A percentile compares a stretch with the other conserved stretches of the same genome.
Conservation (phyloP, 192 early-diverging fungal genomes). For the Rhizophlyctis rosea region DNA sequence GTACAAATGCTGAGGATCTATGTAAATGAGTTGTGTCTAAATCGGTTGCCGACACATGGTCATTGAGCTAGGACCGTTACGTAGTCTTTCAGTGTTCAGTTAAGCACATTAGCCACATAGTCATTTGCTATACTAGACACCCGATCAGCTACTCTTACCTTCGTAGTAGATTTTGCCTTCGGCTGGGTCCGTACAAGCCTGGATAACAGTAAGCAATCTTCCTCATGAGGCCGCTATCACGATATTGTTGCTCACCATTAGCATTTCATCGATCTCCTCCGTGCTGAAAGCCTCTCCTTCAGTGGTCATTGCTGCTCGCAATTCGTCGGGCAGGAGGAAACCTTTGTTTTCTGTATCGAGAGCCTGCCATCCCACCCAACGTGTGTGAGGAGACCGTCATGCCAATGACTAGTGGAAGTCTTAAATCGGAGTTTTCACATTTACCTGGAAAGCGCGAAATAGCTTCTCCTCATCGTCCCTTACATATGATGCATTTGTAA, state of each 20-base stretch:
- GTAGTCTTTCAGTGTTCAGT: slow-evolving; percentile 19
- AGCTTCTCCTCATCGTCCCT: slow-evolving; percentile 49
- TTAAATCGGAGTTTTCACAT: not conserved
- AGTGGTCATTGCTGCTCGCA: slow-evolving; percentile 32
- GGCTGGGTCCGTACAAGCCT: slow-evolving; percentile 55
- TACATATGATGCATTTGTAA: slow-evolving; percentile 17
- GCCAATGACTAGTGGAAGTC: no score
- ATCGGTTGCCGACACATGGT: no score
- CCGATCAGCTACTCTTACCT: no score
- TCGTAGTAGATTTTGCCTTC: slow-evolving; percentile 54
- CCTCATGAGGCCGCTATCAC: not conserved
- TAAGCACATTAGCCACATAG: not conserved
- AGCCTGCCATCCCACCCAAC: slow-evolving; percentile 30
- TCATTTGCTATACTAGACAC: not conserved
- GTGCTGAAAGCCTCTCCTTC: slow-evolving; percentile 47
- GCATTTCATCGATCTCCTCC: slow-evolving; percentile 57
- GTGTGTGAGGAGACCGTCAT: not conserved
- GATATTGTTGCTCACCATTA: slow-evolving; percentile 30
- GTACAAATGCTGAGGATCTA: no score
- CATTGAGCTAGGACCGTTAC: slow-evolving; percentile 31
- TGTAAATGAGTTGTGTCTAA: no score
- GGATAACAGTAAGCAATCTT: not conserved
- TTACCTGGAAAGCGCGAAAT: slow-evolving; percentile 47
- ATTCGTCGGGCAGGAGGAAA: slow-evolving; percentile 46
- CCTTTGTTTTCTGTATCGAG: slow-evolving; percentile 51